phyloP scores from a whole-genome alignment of 2,329 filamentous ascomycete genomes.

The Ceratocystis papillata region DNA sequence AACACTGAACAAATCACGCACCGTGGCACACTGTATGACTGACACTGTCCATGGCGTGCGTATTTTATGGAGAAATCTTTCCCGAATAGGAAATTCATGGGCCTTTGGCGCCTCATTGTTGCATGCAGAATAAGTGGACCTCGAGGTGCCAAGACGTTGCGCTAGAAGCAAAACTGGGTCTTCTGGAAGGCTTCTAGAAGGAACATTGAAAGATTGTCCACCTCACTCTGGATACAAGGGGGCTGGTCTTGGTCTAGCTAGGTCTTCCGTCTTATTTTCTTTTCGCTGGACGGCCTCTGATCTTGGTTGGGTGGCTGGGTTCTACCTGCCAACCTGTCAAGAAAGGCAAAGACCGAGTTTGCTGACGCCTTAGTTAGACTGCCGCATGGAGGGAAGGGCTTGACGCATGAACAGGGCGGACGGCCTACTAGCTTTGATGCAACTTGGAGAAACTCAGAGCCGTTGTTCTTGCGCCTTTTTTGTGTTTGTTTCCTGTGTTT shows the following conservation, averaged over 20 bases:
- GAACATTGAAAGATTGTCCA: not conserved
- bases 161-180: not conserved
- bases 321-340: constrained; percentile 8
- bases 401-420: too few relatives aligned
- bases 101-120: not conserved
- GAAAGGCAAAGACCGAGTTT: not conserved
- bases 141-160: not conserved
- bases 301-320: not conserved
- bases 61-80: not conserved
- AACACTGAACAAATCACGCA: not conserved
- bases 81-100: not conserved
- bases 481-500: not conserved
- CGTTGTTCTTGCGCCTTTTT: too few relatives aligned
- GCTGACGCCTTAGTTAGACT: not conserved
- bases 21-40: not conserved
- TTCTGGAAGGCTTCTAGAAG: constrained; percentile 7
- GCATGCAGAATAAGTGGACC: not conserved
- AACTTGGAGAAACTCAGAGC: too few relatives aligned
- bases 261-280: not conserved
- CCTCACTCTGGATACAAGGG: too few relatives aligned
- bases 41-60: not conserved
- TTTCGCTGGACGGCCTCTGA: not conserved
- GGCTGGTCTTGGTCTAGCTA: too few relatives aligned
- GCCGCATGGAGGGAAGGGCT: too few relatives aligned
- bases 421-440: too few relatives aligned